phyloP scores from a whole-genome alignment of 371 early-diverging fungal genomes.

The Mortierella sp. region DNA sequence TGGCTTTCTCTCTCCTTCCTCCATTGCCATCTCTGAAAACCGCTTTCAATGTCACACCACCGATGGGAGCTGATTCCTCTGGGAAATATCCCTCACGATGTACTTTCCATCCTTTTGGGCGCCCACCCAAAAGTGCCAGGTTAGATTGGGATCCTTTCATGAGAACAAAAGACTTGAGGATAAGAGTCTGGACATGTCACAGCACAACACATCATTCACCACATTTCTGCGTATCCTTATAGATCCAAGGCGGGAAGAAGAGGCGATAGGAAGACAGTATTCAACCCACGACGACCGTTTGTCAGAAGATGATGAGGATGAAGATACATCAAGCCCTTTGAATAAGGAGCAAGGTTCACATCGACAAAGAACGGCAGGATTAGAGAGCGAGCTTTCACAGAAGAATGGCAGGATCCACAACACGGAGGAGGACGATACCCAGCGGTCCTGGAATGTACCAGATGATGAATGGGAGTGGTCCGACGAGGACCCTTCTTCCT shows the following conservation, averaged over 20 bases:
- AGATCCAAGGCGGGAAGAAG: constrained; percentile 43
- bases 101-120: constrained; percentile 46
- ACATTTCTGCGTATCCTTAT: neutral
- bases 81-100: constrained; percentile 47
- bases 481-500: constrained; percentile 30
- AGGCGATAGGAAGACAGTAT: constrained; percentile 32
- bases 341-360: constrained; percentile 10
- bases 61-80: constrained; percentile 45
- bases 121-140: constrained; percentile 54
- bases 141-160: neutral
- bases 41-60: constrained; percentile 29
- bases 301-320: constrained; percentile 51
- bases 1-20: neutral
- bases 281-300: constrained; percentile 42
- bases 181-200: neutral
- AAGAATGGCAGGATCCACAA: neutral
- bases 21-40: neutral
- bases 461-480: constrained; percentile 55
- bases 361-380: neutral
- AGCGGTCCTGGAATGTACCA: constrained; percentile 45
- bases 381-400: neutral
- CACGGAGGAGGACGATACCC: constrained; percentile 10
- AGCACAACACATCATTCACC: neutral
- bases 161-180: neutral
- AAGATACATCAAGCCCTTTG: constrained; percentile 28